Conservation (phyloP, 441 rosid genomes). For the Populus hybrid region DNA sequence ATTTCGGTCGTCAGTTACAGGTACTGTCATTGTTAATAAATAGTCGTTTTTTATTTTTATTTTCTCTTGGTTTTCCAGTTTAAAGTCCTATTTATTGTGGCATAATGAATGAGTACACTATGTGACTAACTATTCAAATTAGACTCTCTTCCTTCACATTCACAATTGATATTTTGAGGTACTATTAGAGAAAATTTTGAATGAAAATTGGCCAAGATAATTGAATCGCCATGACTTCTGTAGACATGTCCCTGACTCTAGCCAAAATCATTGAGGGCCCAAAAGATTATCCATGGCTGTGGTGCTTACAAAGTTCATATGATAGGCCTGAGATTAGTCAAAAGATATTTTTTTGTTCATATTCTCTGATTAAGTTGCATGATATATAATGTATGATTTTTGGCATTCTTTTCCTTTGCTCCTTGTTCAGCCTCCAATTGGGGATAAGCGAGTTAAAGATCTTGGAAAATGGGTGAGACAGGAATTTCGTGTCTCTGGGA, state of each 20-base stretch:
- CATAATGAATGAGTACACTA: background rate
- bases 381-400: background rate
- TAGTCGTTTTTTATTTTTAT: background rate
- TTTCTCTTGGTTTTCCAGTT: background rate
- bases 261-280: background rate
- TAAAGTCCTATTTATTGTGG: background rate
- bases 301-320: background rate
- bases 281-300: background rate
- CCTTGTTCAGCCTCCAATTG: slow-evolving; percentile 74
- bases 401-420: slow-evolving; percentile 9
- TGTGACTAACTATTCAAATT: background rate
- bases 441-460: slow-evolving; percentile 61
- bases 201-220: background rate
- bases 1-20: slow-evolving; percentile 83
- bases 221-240: background rate
- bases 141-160: background rate
- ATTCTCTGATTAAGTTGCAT: background rate
- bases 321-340: background rate
- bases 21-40: slow-evolving; percentile 27
- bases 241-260: background rate
- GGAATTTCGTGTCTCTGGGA: slow-evolving; percentile 58
- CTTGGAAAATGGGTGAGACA: slow-evolving; percentile 81
- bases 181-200: background rate
- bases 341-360: background rate
- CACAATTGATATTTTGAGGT: background rate